Base-by-base conservation (phyloP, 169 alveolate species). In the Plasmodium coatneyi region DNA sequence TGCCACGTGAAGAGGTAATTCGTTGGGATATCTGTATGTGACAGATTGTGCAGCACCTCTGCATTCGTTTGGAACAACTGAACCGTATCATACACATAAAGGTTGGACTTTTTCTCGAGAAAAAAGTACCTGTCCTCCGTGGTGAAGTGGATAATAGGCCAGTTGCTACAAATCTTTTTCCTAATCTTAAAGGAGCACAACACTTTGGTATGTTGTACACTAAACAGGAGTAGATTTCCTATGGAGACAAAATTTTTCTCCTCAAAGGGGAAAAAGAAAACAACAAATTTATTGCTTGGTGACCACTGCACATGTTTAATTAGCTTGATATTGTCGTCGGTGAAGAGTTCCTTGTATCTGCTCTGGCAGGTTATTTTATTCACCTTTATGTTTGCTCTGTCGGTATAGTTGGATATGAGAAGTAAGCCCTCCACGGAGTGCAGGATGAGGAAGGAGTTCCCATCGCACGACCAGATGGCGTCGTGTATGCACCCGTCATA, bases 271-370 rank as follows among this genome's bases (percentile, higher is more conserved):
- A 76, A 87, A 22, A 87, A 87, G 10, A 87, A 78, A 32, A 87
- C 89, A 16, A 87, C 81, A 87, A 32, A 87, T 54, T 54, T 49
- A 87, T 87, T 87, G 9, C 22, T 46, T 7, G 86, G 87, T 4
- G 93, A 87, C 93, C 93, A 87, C 43, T 87, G 93, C n/a, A 87
- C 87, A 78, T 87, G 93, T 22, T 78, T 87, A 0, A 87, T 87
- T 78, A 87, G 36, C 28, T 78, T 39, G 3, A 87, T n/a, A 46
- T 87, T 78, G 3, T 87, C 82, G n/a, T 39, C 12, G 32, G 60
- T 78, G 80, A 87, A 87, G 39, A 87, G 41, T 34, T 87, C 82
- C 43, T 78, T 74, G 49, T 87, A 87, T 39, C 46, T 87, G 14
- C 36, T 39, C 12, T 7, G 4, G 28, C 93, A 87, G 28, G 80